Evolutionary conservation across 108 stramenopile genomes (phyloP).

Genomic region (Nitzschia inconspicua): DNA sequence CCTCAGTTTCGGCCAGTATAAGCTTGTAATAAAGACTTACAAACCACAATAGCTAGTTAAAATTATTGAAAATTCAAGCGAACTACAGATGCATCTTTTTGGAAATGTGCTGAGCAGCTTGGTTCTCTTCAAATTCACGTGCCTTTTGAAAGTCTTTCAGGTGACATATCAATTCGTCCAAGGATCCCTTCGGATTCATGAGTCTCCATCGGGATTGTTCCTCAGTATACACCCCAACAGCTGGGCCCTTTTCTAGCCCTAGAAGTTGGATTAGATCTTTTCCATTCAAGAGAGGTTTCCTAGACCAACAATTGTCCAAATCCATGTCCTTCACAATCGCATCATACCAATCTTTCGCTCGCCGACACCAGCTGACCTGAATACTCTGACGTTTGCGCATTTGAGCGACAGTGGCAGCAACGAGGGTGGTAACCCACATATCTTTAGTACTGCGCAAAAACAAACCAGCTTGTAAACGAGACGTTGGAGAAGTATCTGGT

Average conservation of each 20-base stretch:
- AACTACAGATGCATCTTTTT: conserved; percentile 31
- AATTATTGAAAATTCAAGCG: not conserved
- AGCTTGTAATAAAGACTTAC: no score
- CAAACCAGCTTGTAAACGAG: conserved; percentile 63
- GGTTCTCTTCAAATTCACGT: conserved; percentile 33
- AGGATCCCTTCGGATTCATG: conserved; percentile 63
- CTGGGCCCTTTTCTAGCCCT: conserved; percentile 55
- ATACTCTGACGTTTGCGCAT: conserved; percentile 29
- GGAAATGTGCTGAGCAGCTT: conserved; percentile 16
- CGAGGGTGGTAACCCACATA: conserved; percentile 69
- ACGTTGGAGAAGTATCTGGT: conserved; percentile 7
- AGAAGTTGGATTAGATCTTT: conserved; percentile 61
- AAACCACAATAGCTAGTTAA: not conserved
- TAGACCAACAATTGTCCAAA: conserved; percentile 75
- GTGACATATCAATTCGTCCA: conserved; percentile 55
- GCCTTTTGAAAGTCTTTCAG: conserved; percentile 45
- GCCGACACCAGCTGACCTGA: not conserved
- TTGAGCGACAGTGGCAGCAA: conserved; percentile 53
- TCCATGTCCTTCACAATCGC: conserved; percentile 36
- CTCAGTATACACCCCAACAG: conserved; percentile 58
- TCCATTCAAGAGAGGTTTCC: conserved; percentile 70
- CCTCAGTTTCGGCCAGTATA: no score
- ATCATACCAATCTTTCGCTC: conserved; percentile 10
- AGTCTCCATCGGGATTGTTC: conserved; percentile 83
- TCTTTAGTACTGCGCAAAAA: conserved; percentile 62